Conservation (phyloP, 148 eudicot genomes). For the Heliosperma pusillum region DNA sequence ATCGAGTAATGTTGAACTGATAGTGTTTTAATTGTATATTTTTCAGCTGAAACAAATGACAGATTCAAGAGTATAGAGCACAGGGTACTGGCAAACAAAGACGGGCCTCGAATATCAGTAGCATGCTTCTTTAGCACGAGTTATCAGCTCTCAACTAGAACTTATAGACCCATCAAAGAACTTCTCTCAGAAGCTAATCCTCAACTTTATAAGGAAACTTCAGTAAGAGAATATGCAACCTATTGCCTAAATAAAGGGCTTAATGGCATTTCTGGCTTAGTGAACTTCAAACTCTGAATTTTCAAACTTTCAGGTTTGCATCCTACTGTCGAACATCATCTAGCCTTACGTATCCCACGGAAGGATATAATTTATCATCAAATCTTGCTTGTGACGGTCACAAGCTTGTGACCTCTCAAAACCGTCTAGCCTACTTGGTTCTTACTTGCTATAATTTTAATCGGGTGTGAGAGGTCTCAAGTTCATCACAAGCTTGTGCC, state of each 20-base stretch:
- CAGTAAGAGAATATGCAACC: constrained; percentile 30
- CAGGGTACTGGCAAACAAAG: constrained; percentile 41
- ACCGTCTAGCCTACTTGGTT: no score
- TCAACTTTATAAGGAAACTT: constrained; percentile 35
- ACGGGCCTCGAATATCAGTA: constrained; percentile 49
- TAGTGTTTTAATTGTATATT: neutral
- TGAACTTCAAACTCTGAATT: constrained; percentile 25
- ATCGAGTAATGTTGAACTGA: no score
- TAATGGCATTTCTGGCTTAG: constrained; percentile 32
- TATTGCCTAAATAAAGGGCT: constrained; percentile 35
- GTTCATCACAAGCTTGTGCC: no score
- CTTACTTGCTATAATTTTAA: no score
- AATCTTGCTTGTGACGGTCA: no score
- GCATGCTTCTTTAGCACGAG: constrained; percentile 50
- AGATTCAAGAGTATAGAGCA: constrained; percentile 56
- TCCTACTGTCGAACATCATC: no score
- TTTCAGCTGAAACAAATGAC: constrained; percentile 50
- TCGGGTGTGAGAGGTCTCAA: no score
- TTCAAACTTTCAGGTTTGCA: neutral
- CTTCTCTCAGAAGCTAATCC: constrained; percentile 50
- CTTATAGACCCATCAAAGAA: constrained; percentile 59
- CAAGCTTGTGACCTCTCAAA: no score
- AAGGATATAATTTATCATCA: no score
- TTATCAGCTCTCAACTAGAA: constrained; percentile 16
- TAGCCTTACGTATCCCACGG: no score